These are phyloP conservation scores for Pichia cabralensis DNA, from an alignment of 805 yeast species.

Conservation along the genomic window DNA sequence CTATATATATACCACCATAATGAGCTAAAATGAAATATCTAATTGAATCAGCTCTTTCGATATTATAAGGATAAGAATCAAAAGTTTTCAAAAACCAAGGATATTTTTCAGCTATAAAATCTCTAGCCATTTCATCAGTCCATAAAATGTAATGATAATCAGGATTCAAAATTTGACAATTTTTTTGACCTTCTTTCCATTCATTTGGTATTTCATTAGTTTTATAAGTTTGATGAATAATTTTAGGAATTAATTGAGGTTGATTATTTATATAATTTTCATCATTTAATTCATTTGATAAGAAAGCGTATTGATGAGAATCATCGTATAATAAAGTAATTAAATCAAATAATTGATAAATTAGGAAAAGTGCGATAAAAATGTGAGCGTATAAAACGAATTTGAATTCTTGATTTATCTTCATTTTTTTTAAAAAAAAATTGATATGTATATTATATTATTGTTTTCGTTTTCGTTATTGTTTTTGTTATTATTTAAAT, in stretches of 20 bases:
- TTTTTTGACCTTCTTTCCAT: constrained; percentile 72
- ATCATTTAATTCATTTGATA: constrained; percentile 52
- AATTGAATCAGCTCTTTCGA: constrained; percentile 84
- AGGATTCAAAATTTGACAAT: constrained; percentile 70
- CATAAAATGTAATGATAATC: constrained; percentile 82
- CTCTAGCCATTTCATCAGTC: constrained; percentile 80
- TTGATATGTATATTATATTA: no score
- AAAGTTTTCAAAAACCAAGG: constrained; percentile 81
- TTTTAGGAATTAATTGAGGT: constrained; percentile 68
- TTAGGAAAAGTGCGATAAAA: constrained; percentile 39
- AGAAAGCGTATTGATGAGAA: constrained; percentile 51
- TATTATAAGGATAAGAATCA: constrained; percentile 70
- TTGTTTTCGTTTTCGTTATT: no score
- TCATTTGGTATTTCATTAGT: constrained; percentile 66
- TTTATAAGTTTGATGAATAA: constrained; percentile 90
- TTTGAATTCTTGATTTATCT: constrained; percentile 58
- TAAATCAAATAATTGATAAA: constrained; percentile 62
- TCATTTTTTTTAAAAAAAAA: no score
- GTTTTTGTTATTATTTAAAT: no score
- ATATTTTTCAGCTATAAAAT: constrained; percentile 67
- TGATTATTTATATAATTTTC: constrained; percentile 16
- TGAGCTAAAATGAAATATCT: constrained; percentile 76
- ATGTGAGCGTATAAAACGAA: constrained; percentile 52
- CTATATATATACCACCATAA: constrained; percentile 86
- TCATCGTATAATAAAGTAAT: constrained; percentile 69